A percentile compares a stretch with the other conserved stretches of the same genome.
These are phyloP conservation scores for Colletotrichum orbiculare DNA, from an alignment of 2,329 filamentous ascomycete species.

Conservation along the genomic window DNA sequence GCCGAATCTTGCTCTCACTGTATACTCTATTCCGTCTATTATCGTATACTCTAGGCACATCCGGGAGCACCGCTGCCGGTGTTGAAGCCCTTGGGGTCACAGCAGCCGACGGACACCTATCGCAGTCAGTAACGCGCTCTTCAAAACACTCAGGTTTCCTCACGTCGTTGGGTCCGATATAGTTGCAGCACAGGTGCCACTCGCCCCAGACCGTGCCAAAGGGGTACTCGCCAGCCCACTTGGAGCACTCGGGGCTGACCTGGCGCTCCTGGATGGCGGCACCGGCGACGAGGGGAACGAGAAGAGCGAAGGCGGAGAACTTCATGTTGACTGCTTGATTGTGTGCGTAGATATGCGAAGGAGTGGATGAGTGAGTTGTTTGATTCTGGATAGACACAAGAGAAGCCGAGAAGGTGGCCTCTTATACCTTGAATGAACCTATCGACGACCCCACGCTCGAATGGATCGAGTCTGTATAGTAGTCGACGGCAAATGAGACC, in stretches of 20 bases:
- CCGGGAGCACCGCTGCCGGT: conserved; percentile 14
- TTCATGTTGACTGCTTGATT: not conserved
- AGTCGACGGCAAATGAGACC: no score
- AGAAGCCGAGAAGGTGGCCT: no score
- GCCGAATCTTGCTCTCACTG: not conserved
- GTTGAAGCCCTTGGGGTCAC: conserved; percentile 1
- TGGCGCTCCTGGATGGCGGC: conserved; percentile 18
- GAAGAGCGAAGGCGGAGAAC: conserved; percentile 1
- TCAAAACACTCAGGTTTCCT: not conserved
- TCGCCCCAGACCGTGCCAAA: not conserved
- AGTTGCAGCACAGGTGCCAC: not conserved
- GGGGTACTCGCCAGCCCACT: not conserved
- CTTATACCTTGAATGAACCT: no score
- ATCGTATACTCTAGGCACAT: not conserved
- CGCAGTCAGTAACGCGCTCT: not conserved
- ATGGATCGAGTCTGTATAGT: no score
- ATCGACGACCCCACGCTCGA: no score
- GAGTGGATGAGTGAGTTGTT: not conserved
- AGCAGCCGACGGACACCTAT: conserved; percentile 11
- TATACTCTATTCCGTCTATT: not conserved
- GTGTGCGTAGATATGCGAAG: not conserved
- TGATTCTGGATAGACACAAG: no score
- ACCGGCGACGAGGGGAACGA: conserved; percentile 5
- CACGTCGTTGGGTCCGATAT: not conserved
- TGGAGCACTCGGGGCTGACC: conserved; percentile 15